Evolutionary conservation across 208 protist genomes (phyloP), one percentile per base, ranked within the genome.

Genomic region (Wallacemonas sp.): DNA sequence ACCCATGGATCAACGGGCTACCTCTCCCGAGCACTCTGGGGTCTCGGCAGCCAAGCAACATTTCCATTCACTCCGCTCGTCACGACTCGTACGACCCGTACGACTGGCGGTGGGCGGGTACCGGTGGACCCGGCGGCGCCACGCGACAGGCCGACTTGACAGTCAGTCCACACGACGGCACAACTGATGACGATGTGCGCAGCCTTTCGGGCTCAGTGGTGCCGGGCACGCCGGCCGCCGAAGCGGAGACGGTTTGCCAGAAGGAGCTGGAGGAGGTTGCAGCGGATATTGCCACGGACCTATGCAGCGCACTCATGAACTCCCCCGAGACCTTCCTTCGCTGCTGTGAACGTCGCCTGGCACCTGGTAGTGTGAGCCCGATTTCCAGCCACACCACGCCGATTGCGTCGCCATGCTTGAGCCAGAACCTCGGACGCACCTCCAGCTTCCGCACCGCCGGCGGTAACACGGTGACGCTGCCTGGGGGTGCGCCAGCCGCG

Each of bases 1-100:
- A 97, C 54, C 85, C 89, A 17, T 97, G 87, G 85, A 84, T 97
- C 17, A 77, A 68, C 29, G 83, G 83, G n/a, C 38, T 24, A 44
- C 55, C 63, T 26, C 27, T 79, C 27, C 45, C 61, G 38, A 57
- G 17, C 50, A 52, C 50, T 42, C 22, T 48, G 22, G 26, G 44
- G 36, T 52, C 48, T 3, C 30, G 45, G 6, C 1, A 68, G 0
- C 30, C 29, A 8, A 34, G 38, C 48, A 59, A 37, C 63, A 34
- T 34, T n/a, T 32, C 34, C 3, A 33, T 38, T 13, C 37, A 29
- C 22, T 42, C 19, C 37, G 17, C 45, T 24, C 42, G 32, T 41
- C 29, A 42, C 12, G 17, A n/a, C 26, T 54, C 24, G 46, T 34
- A 34, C 19, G 50, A 57, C 50, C 29, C 50, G 5, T 19, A 46